These are phyloP conservation scores for Echria macrotheca DNA, from an alignment of 495 filamentous ascomycete genomes.

Conservation along the genomic window DNA sequence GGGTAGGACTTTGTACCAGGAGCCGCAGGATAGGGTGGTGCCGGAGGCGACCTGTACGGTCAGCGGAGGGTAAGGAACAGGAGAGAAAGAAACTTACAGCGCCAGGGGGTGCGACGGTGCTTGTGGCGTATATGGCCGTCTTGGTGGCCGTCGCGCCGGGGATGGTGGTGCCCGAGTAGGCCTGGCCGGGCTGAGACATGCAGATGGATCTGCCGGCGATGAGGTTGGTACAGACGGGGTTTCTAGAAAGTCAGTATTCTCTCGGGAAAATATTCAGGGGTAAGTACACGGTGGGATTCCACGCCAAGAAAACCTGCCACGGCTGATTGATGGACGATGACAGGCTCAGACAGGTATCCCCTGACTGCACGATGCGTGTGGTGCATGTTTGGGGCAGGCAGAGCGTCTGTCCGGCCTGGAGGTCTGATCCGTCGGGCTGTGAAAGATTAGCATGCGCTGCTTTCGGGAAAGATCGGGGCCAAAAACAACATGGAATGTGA, in stretches of 20 bases:
- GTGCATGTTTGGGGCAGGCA: neutral
- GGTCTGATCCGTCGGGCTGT: too few species aligned
- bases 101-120: too few species aligned
- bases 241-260: too few species aligned
- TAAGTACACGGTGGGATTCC: neutral
- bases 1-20: neutral
- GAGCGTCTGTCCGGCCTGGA: neutral
- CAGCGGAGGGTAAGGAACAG: too few species aligned
- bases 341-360: neutral
- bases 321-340: neutral
- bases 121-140: neutral
- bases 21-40: neutral
- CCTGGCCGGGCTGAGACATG: neutral
- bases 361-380: neutral
- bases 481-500: too few species aligned
- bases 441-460: too few species aligned
- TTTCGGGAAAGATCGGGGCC: too few species aligned
- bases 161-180: neutral
- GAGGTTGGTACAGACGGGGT: neutral
- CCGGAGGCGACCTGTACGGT: too few species aligned
- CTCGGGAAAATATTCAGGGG: too few species aligned
- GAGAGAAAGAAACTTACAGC: too few species aligned
- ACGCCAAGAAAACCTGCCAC: neutral
- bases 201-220: neutral
- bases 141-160: neutral